A percentile compares a stretch with the other conserved stretches of the same genome.
These are phyloP conservation scores for Dictyostelium firmibasis DNA, from an alignment of 78 protist genomes.

Conservation along the genomic window DNA sequence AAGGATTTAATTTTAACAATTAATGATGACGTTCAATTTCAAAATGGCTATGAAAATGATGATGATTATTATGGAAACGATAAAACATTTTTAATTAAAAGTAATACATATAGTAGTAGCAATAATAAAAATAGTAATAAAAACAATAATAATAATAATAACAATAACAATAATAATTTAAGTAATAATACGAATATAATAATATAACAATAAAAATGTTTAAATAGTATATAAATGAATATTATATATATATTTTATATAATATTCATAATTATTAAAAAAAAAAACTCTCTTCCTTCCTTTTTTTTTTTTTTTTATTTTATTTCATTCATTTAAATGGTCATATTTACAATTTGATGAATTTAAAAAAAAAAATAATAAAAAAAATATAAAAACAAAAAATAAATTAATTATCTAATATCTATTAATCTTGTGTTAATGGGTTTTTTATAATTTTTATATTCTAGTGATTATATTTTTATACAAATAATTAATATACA, in stretches of 20 bases:
- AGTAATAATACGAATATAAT: not conserved
- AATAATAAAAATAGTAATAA: not conserved
- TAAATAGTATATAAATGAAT: not conserved
- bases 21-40: not conserved
- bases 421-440: no score
- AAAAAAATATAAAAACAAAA: no score
- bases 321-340: no score
- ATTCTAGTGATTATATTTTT: no score
- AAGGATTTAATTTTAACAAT: slow-evolving; percentile 6
- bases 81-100: slow-evolving; percentile 11
- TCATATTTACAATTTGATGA: no score
- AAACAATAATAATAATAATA: not conserved
- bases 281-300: no score
- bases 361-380: no score
- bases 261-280: not conserved
- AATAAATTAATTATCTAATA: no score
- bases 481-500: no score
- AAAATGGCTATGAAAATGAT: not conserved
- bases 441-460: no score
- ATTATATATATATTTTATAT: not conserved
- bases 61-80: not conserved
- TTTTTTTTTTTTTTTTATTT: not conserved
- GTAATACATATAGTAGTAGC: not conserved
- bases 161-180: not conserved
- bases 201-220: not conserved